phyloP scores from a whole-genome alignment of 129 eudicot genomes.

The Smallanthus sonchifolius region DNA sequence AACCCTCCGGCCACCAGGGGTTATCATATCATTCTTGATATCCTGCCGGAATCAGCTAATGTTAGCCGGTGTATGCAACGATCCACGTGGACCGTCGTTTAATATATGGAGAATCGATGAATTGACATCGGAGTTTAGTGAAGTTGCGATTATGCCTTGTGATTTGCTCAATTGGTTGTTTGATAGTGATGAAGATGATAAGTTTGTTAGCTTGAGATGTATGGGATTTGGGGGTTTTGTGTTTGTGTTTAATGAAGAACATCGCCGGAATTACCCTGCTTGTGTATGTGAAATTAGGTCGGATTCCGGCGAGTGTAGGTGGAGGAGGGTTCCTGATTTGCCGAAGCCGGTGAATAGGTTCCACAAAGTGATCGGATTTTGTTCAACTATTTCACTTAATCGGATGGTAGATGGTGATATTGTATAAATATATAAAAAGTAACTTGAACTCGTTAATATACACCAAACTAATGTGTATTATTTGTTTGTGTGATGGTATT shows the following conservation, averaged over 20 bases:
- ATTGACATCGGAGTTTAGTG: conserved; percentile 48
- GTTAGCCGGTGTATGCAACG: conserved; percentile 49
- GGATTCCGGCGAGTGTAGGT: conserved; percentile 37
- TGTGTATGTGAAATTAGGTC: conserved; percentile 51
- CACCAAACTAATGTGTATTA: too few species aligned
- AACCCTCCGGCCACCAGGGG: conserved; percentile 57
- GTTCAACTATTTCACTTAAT: conserved; percentile 40
- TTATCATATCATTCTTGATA: conserved; percentile 34
- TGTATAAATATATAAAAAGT: background rate
- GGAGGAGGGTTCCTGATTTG: conserved; percentile 60
- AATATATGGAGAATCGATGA: conserved; percentile 54
- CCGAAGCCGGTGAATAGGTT: conserved; percentile 46
- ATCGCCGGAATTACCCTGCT: conserved; percentile 38
- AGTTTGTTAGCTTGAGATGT: conserved; percentile 52
- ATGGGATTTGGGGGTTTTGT: conserved; percentile 48
- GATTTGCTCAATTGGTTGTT: conserved; percentile 48
- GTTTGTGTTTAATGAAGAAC: conserved; percentile 50
- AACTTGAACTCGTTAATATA: background rate
- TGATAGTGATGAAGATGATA: conserved; percentile 46
- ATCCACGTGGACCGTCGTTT: conserved; percentile 31
- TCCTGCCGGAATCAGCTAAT: conserved; percentile 38
- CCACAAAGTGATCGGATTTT: conserved; percentile 44
- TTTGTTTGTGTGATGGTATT: too few species aligned
- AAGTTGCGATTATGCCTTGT: conserved; percentile 46
- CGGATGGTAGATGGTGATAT: conserved; percentile 3